phyloP scores from a whole-genome alignment of 345 rosid genomes.

The Sonneratia alba region DNA sequence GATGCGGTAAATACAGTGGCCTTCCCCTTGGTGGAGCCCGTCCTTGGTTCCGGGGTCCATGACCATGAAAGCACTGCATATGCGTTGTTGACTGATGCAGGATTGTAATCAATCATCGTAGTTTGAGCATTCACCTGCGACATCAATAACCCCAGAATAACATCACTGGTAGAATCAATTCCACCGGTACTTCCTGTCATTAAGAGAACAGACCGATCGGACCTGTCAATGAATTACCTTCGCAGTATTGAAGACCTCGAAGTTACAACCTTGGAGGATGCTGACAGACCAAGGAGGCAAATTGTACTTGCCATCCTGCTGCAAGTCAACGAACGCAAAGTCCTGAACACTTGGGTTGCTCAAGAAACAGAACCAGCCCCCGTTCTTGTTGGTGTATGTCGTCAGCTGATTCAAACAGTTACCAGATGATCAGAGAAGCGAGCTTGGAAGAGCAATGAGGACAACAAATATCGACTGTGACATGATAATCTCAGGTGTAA shows the following conservation, averaged over 20 bases:
- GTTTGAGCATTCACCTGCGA: conserved; percentile 20
- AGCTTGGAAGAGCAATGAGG: too few relatives aligned
- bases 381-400: background rate
- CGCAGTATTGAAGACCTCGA: conserved; percentile 22
- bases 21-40: background rate
- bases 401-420: background rate
- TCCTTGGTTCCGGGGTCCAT: background rate
- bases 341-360: background rate
- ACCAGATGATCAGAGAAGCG: background rate
- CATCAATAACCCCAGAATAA: background rate
- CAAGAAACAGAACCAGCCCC: background rate
- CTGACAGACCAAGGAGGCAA: conserved; percentile 25
- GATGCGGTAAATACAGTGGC: background rate
- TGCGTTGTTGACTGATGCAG: background rate
- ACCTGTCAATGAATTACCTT: conserved; percentile 7
- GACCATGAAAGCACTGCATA: background rate
- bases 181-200: background rate
- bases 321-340: background rate
- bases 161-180: background rate
- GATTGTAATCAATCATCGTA: conserved; percentile 4
- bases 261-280: conserved; percentile 15
- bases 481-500: too few relatives aligned
- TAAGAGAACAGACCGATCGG: background rate
- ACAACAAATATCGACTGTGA: too few relatives aligned
- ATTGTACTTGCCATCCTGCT: background rate